These are phyloP conservation scores for Euphorbia peplus DNA, from an alignment of 345 rosid genomes.

Conservation along the genomic window DNA sequence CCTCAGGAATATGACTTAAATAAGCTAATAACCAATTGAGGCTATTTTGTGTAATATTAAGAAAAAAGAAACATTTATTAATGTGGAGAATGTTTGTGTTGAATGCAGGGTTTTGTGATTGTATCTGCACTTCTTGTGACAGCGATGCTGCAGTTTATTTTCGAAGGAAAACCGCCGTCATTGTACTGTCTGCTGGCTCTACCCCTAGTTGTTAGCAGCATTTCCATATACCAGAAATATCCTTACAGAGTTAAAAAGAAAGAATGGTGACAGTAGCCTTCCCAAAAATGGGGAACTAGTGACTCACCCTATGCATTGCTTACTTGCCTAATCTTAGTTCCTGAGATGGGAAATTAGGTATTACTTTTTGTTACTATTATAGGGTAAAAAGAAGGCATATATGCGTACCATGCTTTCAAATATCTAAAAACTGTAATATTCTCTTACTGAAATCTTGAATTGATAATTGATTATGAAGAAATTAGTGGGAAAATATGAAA, in stretches of 20 bases:
- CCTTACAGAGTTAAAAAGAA: conserved; percentile 68
- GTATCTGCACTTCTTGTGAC: conserved; percentile 93
- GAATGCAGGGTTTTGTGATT: conserved; percentile 84
- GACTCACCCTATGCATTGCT: neutral
- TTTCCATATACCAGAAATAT: conserved; percentile 84
- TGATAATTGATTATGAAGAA: neutral
- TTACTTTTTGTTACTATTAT: neutral
- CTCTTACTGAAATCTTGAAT: neutral
- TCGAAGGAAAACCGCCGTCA: conserved; percentile 92
- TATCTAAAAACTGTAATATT: neutral
- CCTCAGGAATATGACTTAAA: neutral
- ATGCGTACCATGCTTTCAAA: neutral
- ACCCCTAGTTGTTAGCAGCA: conserved; percentile 79
- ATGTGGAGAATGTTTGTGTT: conserved; percentile 3
- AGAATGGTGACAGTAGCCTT: conserved; percentile 42
- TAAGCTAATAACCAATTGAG: too few species aligned
- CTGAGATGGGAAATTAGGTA: neutral
- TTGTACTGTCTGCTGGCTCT: conserved; percentile 66
- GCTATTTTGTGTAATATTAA: neutral
- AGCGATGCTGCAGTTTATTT: conserved; percentile 78
- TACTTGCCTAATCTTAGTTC: neutral
- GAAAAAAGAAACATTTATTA: neutral
- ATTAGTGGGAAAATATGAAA: neutral
- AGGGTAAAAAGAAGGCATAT: neutral
- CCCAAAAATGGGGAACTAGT: neutral